Evolutionary conservation across 2,329 filamentous ascomycete species (phyloP).

Genomic region (Talaromyces piceae): DNA sequence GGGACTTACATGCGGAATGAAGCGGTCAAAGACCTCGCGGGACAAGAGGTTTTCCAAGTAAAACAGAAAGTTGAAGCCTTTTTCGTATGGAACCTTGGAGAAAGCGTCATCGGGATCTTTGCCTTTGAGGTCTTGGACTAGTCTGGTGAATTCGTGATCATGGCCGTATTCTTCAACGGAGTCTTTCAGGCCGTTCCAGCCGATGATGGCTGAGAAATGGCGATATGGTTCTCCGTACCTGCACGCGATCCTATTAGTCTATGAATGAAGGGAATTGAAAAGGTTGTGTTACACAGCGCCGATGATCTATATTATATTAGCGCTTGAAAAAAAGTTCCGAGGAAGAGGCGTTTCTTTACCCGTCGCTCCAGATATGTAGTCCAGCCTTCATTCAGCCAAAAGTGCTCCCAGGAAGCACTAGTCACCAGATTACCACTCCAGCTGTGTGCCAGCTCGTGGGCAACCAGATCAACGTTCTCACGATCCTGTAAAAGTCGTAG

Average conservation of each 20-base stretch:
- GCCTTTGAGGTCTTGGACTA: constrained; percentile 78
- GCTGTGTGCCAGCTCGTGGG: constrained; percentile 67
- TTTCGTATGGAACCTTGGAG: constrained; percentile 87
- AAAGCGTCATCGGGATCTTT: constrained; percentile 95
- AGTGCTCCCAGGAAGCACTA: constrained; percentile 47
- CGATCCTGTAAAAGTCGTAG: constrained; percentile 45
- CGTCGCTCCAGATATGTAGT: constrained; percentile 90
- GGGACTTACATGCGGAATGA: constrained; percentile 65
- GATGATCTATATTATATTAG: constrained; percentile 28
- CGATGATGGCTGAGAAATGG: constrained; percentile 92
- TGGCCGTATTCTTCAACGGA: constrained; percentile 69
- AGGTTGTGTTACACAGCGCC: constrained; percentile 29
- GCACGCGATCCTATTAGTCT: background rate
- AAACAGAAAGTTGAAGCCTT: constrained; percentile 91
- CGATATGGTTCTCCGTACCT: constrained; percentile 79
- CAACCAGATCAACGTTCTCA: constrained; percentile 93
- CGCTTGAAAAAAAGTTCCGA: background rate
- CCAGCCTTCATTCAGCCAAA: constrained; percentile 71
- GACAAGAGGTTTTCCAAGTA: constrained; percentile 81
- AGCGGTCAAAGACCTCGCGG: constrained; percentile 82
- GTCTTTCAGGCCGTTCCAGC: constrained; percentile 84
- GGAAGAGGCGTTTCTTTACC: constrained; percentile 18
- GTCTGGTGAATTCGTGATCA: constrained; percentile 87
- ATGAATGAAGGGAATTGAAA: background rate
- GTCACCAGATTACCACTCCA: constrained; percentile 77